Evolutionary conservation across 2,329 filamentous ascomycete species (phyloP), one percentile per base, ranked within the genome.

Genomic region (Ophiostoma ips): DNA sequence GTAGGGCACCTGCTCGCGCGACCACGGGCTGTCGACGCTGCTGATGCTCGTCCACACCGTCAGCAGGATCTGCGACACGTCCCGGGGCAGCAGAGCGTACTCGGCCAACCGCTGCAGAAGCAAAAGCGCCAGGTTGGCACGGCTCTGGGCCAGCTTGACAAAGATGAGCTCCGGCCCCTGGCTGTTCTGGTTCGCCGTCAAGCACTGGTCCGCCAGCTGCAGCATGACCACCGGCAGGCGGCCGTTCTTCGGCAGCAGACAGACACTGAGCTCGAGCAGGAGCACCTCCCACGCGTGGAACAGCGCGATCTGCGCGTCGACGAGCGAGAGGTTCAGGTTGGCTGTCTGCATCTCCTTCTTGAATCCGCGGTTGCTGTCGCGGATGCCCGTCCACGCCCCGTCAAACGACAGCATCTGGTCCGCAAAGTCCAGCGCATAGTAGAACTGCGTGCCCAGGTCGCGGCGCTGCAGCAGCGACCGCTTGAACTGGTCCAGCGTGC

Each of bases 251-350:
- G 72, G 72, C 44, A 65, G 55, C n/a, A 79, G 64, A 53, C 72
- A 77, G 35, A 78, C 78, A 62, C 84, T 87, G 46, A 98, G 74
- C 60, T 95, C 90, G 46, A 92, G 73, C 13, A 90, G 77, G 9
- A 98, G 73, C 52, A 87, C 81, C 63, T 94, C 89, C 87, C 90
- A 96, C 50, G 87, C 84, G 58, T 87, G 81, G 55, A 95, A 83
- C 16, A 98, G 76, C 40, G 80, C 77, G 56, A 92, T 82, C 68
- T 98, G 88, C 21, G 90, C 86, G 63, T 96, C 88, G 33, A 98
- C 87, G 33, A 95, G 71, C 21, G 89, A 94, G 48, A 98, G 65
- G 64, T 98, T 96, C 55, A 84, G 70, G 63, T 98, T 98, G 38
- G 90, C 92, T 53, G 81, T 80, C 59, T 82, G 77, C 66, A 98